These are phyloP conservation scores for Halophytophthora batemanensis DNA, from an alignment of 352 stramenopile species.

Conservation along the genomic window DNA sequence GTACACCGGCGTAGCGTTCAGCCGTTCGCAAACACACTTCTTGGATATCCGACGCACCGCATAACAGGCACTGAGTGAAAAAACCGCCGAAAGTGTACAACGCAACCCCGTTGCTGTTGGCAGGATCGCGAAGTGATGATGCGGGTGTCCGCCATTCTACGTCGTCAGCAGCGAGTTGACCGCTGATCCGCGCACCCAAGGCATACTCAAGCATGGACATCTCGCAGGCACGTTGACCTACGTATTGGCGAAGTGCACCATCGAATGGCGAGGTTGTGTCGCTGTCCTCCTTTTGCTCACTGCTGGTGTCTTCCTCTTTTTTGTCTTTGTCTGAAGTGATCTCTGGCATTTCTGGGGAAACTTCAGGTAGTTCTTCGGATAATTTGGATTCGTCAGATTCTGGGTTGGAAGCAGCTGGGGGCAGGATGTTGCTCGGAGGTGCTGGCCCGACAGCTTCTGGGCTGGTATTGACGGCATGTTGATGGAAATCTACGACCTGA, in stretches of 20 bases:
- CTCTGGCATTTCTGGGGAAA: neutral
- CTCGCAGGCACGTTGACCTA: slow-evolving; percentile 20
- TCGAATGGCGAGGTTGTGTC: slow-evolving; percentile 19
- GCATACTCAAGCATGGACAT: slow-evolving; percentile 17
- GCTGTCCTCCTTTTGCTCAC: neutral
- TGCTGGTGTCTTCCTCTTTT: neutral
- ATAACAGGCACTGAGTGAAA: slow-evolving; percentile 44
- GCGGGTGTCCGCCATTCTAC: slow-evolving; percentile 14
- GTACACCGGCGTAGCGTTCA: slow-evolving; percentile 28
- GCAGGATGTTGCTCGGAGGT: too few species aligned
- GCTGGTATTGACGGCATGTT: neutral
- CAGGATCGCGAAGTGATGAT: slow-evolving; percentile 22
- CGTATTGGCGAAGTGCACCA: slow-evolving; percentile 10
- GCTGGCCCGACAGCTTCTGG: neutral
- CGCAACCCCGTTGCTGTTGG: slow-evolving; percentile 20
- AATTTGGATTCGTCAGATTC: slow-evolving; percentile 3
- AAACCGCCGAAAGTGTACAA: slow-evolving; percentile 52
- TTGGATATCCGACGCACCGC: slow-evolving; percentile 20
- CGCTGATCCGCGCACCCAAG: slow-evolving; percentile 4
- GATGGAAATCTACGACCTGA: slow-evolving; percentile 11
- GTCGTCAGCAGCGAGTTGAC: neutral
- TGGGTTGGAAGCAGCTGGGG: neutral
- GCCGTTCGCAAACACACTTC: slow-evolving; percentile 23
- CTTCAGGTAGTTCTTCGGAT: neutral
- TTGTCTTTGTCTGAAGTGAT: neutral